Percentiles rank a stretch among this genome's conserved stretches.
Evolutionary conservation across 2,329 filamentous ascomycete genomes (phyloP).

Genomic region (Tolypocladium endophyticum): DNA sequence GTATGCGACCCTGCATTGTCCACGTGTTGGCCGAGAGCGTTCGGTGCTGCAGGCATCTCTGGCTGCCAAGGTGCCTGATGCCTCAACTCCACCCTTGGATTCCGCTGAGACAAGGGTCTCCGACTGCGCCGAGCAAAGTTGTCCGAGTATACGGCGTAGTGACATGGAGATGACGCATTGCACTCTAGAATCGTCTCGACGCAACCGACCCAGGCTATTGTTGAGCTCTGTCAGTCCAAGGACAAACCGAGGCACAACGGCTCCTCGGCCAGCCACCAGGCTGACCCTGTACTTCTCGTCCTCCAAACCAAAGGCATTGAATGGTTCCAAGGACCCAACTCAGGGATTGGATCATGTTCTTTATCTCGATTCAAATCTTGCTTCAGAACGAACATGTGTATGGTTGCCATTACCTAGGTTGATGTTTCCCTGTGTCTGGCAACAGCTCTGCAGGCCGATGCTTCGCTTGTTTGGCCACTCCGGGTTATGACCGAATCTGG

Average conservation of each 20-base stretch:
- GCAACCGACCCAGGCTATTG: neutral
- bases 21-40: neutral
- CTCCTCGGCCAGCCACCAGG: neutral
- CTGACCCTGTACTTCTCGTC: neutral
- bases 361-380: neutral
- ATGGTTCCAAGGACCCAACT: neutral
- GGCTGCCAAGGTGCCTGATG: neutral
- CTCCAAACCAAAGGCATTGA: neutral
- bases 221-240: neutral
- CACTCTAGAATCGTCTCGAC: neutral
- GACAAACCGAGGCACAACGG: neutral
- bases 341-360: neutral
- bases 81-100: neutral
- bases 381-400: neutral
- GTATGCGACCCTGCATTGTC: neutral
- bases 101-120: neutral
- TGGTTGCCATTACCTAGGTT: neutral
- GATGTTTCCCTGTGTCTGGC: neutral
- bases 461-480: neutral
- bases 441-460: neutral
- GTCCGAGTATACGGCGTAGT: neutral
- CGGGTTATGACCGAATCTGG: neutral
- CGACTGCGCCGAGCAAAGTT: neutral
- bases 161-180: neutral
- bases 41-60: neutral